These are phyloP conservation scores for Thelonectria blattea DNA, from an alignment of 2,329 filamentous ascomycete species.

Conservation along the genomic window DNA sequence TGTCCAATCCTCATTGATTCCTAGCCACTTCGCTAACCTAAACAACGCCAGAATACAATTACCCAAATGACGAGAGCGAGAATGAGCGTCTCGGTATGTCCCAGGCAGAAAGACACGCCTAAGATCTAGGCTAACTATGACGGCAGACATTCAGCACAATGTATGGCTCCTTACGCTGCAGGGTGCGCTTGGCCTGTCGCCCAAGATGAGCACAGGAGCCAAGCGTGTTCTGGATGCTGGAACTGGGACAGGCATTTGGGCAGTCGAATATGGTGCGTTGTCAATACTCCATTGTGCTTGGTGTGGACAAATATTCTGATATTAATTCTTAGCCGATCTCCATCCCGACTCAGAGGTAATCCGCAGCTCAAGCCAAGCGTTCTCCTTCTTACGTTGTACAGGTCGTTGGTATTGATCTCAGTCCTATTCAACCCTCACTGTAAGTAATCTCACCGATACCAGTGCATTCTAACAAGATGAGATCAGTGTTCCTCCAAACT, in stretches of 20 bases:
- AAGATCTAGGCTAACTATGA: neutral
- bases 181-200: constrained; percentile 3
- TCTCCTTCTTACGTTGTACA: neutral
- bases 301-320: too few relatives aligned
- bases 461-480: neutral
- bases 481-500: constrained; percentile 17
- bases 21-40: neutral
- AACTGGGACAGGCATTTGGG: constrained; percentile 16
- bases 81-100: constrained; percentile 5
- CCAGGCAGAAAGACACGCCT: neutral
- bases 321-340: neutral
- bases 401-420: constrained; percentile 19
- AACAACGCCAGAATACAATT: neutral
- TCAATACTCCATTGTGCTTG: neutral
- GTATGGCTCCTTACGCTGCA: constrained; percentile 11
- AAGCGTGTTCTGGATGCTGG: constrained; percentile 13
- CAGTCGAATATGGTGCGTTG: constrained; percentile 11
- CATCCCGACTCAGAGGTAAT: constrained; percentile 18
- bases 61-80: constrained; percentile 7
- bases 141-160: constrained; percentile 13
- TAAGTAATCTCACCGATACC: neutral
- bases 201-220: neutral
- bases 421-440: constrained; percentile 17
- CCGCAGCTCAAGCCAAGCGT: neutral
- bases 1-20: neutral